phyloP scores from a whole-genome alignment of 768 basidiomycete species.

The Lentinus brumalis region DNA sequence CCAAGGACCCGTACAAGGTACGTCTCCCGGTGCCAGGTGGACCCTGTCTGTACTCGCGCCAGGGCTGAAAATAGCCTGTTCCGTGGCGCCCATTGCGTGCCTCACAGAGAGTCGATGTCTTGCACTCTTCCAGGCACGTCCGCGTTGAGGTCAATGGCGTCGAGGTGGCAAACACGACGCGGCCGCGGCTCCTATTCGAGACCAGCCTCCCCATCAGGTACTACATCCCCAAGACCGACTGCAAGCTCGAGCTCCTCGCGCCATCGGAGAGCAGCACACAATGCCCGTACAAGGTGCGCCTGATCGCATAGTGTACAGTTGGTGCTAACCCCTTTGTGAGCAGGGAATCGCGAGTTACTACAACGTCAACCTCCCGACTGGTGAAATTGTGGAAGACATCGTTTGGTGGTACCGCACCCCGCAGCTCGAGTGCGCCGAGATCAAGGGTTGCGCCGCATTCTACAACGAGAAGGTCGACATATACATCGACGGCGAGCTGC shows the following conservation, averaged over 20 bases:
- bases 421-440: conserved; percentile 48
- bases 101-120: conserved; percentile 59
- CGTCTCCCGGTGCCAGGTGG: not conserved
- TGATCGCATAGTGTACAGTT: not conserved
- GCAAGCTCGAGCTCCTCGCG: conserved; percentile 49
- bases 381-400: conserved; percentile 47
- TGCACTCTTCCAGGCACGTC: conserved; percentile 61
- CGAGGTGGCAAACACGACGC: conserved; percentile 59
- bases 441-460: conserved; percentile 57
- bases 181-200: conserved; percentile 59
- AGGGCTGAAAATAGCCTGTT: not conserved
- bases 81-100: not conserved
- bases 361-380: conserved; percentile 47
- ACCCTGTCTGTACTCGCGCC: not conserved
- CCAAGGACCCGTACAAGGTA: conserved; percentile 73
- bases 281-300: conserved; percentile 67
- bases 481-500: conserved; percentile 61
- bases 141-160: conserved; percentile 62
- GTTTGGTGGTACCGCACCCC: conserved; percentile 69
- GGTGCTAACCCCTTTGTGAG: not conserved
- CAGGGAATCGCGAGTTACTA: conserved; percentile 66
- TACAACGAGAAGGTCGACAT: conserved; percentile 72
- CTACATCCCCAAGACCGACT: conserved; percentile 63
- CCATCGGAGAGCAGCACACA: conserved; percentile 47
- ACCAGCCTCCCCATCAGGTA: conserved; percentile 57